These are phyloP conservation scores for Lentinula sp. DNA, from an alignment of 768 basidiomycete species.

Conservation along the genomic window DNA sequence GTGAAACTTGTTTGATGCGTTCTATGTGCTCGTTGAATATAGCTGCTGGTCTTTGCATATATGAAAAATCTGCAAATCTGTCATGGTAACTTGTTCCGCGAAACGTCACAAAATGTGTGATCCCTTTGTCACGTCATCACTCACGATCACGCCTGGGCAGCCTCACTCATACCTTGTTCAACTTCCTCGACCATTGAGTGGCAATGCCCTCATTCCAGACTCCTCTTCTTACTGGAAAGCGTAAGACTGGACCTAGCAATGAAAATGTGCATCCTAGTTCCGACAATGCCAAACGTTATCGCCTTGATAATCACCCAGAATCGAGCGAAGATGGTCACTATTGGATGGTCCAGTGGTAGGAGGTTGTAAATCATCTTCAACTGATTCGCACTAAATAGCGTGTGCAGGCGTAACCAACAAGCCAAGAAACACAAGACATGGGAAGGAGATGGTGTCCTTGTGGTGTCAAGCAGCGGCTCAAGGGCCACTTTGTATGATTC, in stretches of 20 bases:
- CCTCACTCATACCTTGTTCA: not conserved
- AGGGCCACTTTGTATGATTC: conserved; percentile 51
- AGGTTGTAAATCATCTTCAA: not conserved
- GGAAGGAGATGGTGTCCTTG: conserved; percentile 78
- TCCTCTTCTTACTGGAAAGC: not conserved
- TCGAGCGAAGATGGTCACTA: conserved; percentile 27
- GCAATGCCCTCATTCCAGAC: conserved; percentile 3
- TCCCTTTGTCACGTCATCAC: not conserved
- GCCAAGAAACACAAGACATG: conserved; percentile 85
- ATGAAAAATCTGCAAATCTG: too few relatives aligned
- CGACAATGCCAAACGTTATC: not conserved
- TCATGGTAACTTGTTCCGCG: not conserved
- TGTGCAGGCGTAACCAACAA: conserved; percentile 57
- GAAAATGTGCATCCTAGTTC: not conserved
- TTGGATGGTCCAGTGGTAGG: conserved; percentile 82
- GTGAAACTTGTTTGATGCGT: too few relatives aligned
- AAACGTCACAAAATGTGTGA: not conserved
- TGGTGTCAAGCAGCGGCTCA: conserved; percentile 28
- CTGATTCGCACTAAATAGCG: not conserved
- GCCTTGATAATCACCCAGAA: not conserved
- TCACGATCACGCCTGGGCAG: not conserved
- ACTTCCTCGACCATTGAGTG: not conserved
- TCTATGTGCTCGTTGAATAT: too few relatives aligned
- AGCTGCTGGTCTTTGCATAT: too few relatives aligned
- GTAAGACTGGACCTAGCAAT: not conserved